Conservation (phyloP, 1,284 basidiomycete genomes). For the Leccinum pallidistipes region DNA sequence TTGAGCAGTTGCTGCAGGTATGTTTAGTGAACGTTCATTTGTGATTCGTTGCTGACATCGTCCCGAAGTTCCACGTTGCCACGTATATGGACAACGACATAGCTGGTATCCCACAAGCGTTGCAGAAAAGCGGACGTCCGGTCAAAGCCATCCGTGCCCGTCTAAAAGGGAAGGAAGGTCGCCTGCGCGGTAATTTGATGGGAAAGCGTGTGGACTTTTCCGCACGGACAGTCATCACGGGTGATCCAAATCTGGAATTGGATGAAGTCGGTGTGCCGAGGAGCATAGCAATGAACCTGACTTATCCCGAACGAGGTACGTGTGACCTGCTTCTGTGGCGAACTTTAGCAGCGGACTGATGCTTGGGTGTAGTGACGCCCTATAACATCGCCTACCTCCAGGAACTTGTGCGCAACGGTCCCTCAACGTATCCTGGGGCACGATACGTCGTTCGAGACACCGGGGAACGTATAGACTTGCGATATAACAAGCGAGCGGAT, state of each 20-base stretch:
- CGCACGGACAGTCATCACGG: constrained; percentile 98
- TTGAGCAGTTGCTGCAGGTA: constrained; percentile 92
- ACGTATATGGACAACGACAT: constrained; percentile 99
- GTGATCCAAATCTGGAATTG: constrained; percentile 95
- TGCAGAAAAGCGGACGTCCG: constrained; percentile 97
- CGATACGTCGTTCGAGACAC: constrained; percentile 98
- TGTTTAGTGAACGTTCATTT: constrained; percentile 30
- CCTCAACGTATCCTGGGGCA: constrained; percentile 94
- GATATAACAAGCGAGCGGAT: constrained; percentile 98
- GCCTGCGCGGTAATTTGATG: constrained; percentile 98
- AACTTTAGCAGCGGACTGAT: constrained; percentile 1
- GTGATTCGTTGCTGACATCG: constrained; percentile 10
- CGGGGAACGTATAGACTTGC: constrained; percentile 95
- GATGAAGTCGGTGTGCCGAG: constrained; percentile 99
- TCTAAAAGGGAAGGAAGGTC: constrained; percentile 98
- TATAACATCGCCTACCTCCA: constrained; percentile 97
- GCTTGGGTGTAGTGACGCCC: constrained; percentile 73
- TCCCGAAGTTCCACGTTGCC: constrained; percentile 89
- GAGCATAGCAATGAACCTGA: constrained; percentile 97
- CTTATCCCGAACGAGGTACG: constrained; percentile 93
- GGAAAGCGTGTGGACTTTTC: constrained; percentile 99
- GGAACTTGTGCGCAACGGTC: constrained; percentile 95
- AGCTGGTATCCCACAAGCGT: constrained; percentile 94
- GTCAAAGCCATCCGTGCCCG: constrained; percentile 98
- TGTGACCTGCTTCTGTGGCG: constrained; percentile 3